Evolutionary conservation across 163 green algal genomes (phyloP), one percentile per base, ranked within the genome.

Genomic region (Scenedesmus sp.): DNA sequence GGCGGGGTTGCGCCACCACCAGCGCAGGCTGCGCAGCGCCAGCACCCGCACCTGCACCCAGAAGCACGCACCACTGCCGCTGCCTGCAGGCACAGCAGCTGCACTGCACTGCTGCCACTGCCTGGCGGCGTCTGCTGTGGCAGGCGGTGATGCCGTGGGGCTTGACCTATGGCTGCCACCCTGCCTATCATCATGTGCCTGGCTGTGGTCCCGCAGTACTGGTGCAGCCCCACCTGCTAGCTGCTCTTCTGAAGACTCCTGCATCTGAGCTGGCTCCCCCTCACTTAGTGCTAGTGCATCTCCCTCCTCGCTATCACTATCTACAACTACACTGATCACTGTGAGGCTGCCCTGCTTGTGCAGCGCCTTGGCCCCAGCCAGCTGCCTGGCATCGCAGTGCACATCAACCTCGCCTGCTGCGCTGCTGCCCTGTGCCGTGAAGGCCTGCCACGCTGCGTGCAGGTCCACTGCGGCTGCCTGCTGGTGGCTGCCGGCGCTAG

Each of bases 11-110:
- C 84, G 26, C 84, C 62, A 82, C 84, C 84, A 89, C 60, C 70
- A 89, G 34, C 34, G 18, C 62, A 89, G 18, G 59, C 16, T 82
- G 84, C 84, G 84, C 57, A 18, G 62, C 26, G 84, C 62, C 62
- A 89, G 84, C 60, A 76, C 70, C 62, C 15, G 20, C 2, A 89
- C 64, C 59, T 89, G 84, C 77, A 89, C 84, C 62, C 84, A 54
- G 26, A 82, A 55, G 26, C n/a, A 9, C n/a, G 74, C 74, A 82
- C 7, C 74, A 56, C 74, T 18, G 55, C 26, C n/a, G 26, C 74
- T 15, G 74, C 74, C 8, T 82, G 26, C 26, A 55, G 4, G 74
- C 74, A 18, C 74, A 18, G 26, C 74, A 56, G 74, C 74, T n/a
- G 13, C n/a, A 46, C 74, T 56, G n/a, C 4, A 82, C 26, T 64